A percentile compares a stretch with the other conserved stretches of the same genome.
These are phyloP conservation scores for Nissolia schottii DNA, from an alignment of 306 rosid species.

Conservation along the genomic window DNA sequence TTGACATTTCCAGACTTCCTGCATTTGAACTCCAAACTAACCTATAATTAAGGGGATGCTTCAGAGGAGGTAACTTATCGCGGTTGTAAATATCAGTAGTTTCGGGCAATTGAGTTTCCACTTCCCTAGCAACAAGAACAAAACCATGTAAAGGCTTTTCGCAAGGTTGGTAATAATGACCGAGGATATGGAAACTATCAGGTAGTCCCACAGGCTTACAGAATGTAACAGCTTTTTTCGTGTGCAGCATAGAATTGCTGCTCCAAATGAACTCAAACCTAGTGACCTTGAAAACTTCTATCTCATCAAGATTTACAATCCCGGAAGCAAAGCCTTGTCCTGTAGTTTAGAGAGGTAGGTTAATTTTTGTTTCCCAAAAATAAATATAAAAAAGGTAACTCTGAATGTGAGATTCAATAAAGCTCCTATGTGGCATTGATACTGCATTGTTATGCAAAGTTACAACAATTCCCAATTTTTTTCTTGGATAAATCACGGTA, in stretches of 20 bases:
- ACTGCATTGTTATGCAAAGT: not conserved
- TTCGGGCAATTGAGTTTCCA: conserved; percentile 16
- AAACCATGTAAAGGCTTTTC: conserved; percentile 58
- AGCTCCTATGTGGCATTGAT: not conserved
- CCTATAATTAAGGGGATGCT: conserved; percentile 59
- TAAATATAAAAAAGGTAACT: not conserved
- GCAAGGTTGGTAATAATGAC: conserved; percentile 67
- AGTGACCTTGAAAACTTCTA: conserved; percentile 60
- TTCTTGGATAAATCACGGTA: conserved; percentile 2
- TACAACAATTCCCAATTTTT: not conserved
- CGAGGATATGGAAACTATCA: conserved; percentile 61
- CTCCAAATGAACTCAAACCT: conserved; percentile 62
- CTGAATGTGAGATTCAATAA: not conserved
- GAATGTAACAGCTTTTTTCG: conserved; percentile 43
- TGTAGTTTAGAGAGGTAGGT: conserved; percentile 22
- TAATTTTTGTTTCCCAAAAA: not conserved
- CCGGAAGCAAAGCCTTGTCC: conserved; percentile 80
- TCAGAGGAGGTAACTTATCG: conserved; percentile 49
- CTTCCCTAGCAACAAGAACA: conserved; percentile 68
- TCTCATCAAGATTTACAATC: conserved; percentile 60
- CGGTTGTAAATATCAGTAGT: conserved; percentile 13
- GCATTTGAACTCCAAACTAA: conserved; percentile 58
- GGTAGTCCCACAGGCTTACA: conserved; percentile 74
- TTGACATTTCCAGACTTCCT: conserved; percentile 33
- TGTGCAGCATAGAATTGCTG: conserved; percentile 31